Evolutionary conservation across 805 yeast genomes (phyloP).

Genomic region (Cyberlindnera maritima): DNA sequence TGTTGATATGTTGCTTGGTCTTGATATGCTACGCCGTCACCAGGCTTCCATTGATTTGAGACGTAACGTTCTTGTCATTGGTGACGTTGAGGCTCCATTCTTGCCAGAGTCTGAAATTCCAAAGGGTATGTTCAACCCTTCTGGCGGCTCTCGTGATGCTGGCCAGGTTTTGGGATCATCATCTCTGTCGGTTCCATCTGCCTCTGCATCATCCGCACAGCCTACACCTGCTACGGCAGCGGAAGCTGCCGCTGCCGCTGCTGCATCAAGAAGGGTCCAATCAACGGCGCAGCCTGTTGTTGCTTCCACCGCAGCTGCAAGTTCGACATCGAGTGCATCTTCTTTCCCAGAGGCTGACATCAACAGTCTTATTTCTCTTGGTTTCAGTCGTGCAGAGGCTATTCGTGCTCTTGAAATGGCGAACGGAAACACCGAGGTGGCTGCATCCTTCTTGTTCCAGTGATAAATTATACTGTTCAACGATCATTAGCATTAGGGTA

Average conservation of each 20-base stretch:
- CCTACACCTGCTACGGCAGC: neutral
- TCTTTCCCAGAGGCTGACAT: conserved; percentile 37
- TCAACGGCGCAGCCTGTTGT: conserved; percentile 3
- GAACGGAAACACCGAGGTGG: conserved; percentile 78
- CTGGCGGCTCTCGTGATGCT: neutral
- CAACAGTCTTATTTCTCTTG: conserved; percentile 57
- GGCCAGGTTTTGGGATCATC: neutral
- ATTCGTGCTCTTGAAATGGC: conserved; percentile 61
- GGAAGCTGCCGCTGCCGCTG: conserved; percentile 22
- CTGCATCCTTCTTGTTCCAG: conserved; percentile 73
- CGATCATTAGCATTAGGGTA: neutral
- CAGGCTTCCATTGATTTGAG: conserved; percentile 78
- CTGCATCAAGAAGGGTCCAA: conserved; percentile 16
- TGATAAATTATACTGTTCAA: conserved; percentile 8
- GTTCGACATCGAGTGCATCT: neutral
- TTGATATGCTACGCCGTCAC: conserved; percentile 89
- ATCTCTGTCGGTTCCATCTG: neutral
- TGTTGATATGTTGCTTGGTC: conserved; percentile 77
- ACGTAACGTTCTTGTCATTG: conserved; percentile 62
- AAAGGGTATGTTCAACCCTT: conserved; percentile 16
- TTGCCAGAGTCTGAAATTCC: conserved; percentile 72
- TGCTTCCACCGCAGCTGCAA: conserved; percentile 2
- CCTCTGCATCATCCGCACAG: neutral
- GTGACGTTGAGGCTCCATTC: conserved; percentile 70
- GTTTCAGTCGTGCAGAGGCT: conserved; percentile 67